Evolutionary conservation across 257 asterid species (phyloP).

Genomic region (Rhazya stricta): DNA sequence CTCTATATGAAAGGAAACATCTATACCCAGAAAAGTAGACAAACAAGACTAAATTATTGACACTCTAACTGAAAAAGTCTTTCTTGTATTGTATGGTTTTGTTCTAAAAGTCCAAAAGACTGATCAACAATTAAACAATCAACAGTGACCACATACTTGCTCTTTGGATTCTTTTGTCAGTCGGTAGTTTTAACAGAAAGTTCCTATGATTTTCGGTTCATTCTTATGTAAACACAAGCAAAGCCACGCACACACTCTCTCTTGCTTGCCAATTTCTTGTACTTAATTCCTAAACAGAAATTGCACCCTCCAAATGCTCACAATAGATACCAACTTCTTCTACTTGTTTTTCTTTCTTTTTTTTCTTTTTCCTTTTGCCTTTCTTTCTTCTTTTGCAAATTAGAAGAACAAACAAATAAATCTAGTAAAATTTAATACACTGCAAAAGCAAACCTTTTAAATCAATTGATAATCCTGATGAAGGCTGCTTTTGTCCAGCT

Average conservation of each 20-base stretch:
- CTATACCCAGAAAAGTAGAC: background rate
- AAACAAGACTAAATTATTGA: background rate
- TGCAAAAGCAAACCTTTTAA: conserved; percentile 49
- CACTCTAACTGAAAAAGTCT: background rate
- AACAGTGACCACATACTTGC: background rate
- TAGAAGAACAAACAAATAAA: conserved; percentile 3
- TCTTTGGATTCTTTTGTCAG: background rate
- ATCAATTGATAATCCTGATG: conserved; percentile 52
- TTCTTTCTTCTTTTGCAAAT: background rate
- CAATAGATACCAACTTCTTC: background rate
- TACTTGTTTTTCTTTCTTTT: no score
- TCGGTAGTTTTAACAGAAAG: background rate
- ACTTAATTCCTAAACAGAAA: background rate
- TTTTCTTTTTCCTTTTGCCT: no score
- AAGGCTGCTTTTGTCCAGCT: conserved; percentile 43
- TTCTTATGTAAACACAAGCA: background rate
- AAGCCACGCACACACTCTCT: background rate
- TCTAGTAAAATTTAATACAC: background rate
- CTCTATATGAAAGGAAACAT: background rate
- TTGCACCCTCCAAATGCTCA: background rate
- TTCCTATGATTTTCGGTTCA: background rate
- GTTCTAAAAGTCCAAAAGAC: background rate
- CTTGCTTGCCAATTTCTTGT: no score
- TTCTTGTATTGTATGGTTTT: background rate
- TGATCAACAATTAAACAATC: background rate